phyloP scores from a whole-genome alignment of 352 stramenopile species.

The Lagenidium sp. region DNA sequence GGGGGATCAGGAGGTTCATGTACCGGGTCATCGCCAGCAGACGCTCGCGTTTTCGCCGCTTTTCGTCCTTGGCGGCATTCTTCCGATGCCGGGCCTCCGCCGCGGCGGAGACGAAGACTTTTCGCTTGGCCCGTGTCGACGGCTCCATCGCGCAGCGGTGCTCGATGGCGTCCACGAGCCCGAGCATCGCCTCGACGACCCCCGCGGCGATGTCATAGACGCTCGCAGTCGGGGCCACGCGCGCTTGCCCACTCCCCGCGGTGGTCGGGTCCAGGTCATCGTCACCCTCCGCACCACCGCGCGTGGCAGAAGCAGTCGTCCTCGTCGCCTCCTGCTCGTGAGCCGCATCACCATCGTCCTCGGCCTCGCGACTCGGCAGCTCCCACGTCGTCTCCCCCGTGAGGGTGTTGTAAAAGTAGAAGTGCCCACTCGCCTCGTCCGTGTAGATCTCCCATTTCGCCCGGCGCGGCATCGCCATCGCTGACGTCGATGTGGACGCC shows the following conservation, averaged over 20 bases:
- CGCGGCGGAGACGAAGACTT: slow-evolving; percentile 37
- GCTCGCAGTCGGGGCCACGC: slow-evolving; percentile 3
- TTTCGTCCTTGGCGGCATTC: slow-evolving; percentile 29
- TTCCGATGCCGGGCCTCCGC: slow-evolving; percentile 36
- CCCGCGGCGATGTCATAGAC: slow-evolving; percentile 30
- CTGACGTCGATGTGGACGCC: neutral
- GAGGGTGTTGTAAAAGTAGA: slow-evolving; percentile 69
- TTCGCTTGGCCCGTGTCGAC: slow-evolving; percentile 10
- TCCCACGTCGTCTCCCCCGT: slow-evolving; percentile 68
- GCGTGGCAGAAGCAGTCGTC: neutral
- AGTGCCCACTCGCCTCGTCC: slow-evolving; percentile 53
- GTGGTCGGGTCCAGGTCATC: neutral
- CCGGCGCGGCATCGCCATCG: neutral
- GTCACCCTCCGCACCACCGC: neutral
- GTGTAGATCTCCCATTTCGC: slow-evolving; percentile 61
- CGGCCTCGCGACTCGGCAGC: slow-evolving; percentile 28
- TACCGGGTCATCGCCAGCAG: slow-evolving; percentile 24
- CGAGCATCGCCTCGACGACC: slow-evolving; percentile 34
- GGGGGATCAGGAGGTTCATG: slow-evolving; percentile 27
- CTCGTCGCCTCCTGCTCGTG: neutral
- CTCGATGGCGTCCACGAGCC: slow-evolving; percentile 24
- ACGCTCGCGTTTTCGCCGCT: slow-evolving; percentile 28
- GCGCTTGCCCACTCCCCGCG: no score
- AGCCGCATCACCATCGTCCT: slow-evolving; percentile 8
- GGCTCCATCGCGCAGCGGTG: neutral